phyloP scores from a whole-genome alignment of 129 eudicot genomes.

The Chrysanthemum seticuspe region DNA sequence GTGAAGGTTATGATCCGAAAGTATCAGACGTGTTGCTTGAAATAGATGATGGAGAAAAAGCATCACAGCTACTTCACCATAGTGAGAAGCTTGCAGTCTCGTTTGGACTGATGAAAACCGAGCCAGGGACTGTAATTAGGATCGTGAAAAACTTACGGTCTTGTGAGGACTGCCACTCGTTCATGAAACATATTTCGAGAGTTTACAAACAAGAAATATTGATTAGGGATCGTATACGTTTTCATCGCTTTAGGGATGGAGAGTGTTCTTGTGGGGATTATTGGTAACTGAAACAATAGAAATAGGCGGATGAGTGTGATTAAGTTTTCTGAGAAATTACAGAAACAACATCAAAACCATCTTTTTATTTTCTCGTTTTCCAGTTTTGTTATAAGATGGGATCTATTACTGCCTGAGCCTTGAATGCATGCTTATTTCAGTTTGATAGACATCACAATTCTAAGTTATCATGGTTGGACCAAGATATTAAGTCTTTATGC shows the following conservation, averaged over 20 bases:
- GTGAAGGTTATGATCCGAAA: slow-evolving; percentile 39
- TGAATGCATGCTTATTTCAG: background rate
- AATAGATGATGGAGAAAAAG: slow-evolving; percentile 50
- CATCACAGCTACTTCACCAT: slow-evolving; percentile 43
- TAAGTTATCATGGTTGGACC: background rate
- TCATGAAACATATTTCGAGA: slow-evolving; percentile 42
- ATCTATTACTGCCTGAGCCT: too few relatives aligned
- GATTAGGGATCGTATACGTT: slow-evolving; percentile 43
- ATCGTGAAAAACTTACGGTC: slow-evolving; percentile 47
- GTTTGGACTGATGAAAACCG: slow-evolving; percentile 38
- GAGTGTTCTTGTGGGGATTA: slow-evolving; percentile 50
- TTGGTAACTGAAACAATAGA: slow-evolving; percentile 15
- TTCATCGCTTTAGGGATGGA: slow-evolving; percentile 49
- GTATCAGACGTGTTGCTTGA: slow-evolving; percentile 41
- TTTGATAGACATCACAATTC: background rate
- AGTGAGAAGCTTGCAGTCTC: slow-evolving; percentile 56
- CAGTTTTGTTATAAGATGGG: background rate
- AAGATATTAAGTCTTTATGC: background rate
- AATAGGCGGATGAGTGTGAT: background rate
- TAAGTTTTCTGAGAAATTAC: background rate
- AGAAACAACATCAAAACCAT: background rate
- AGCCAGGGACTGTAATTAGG: slow-evolving; percentile 41
- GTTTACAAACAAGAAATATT: slow-evolving; percentile 45
- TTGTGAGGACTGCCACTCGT: slow-evolving; percentile 58
- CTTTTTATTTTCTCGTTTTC: background rate